Evolutionary conservation across 2,329 filamentous ascomycete genomes (phyloP).

Genomic region (Sclerotinia minor): DNA sequence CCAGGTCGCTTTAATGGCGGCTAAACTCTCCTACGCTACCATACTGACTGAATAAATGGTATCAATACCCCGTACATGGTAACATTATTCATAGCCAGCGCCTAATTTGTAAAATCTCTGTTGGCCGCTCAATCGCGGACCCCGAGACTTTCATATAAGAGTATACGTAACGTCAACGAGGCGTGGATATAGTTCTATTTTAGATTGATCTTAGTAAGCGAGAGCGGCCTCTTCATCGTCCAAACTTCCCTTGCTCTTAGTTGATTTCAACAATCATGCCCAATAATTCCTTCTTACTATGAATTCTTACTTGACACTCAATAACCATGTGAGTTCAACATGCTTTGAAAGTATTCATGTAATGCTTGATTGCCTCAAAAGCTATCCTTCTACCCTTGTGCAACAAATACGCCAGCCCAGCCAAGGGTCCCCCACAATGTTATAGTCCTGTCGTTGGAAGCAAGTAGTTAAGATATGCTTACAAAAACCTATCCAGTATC

Average conservation of each 20-base stretch:
- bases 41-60: no score
- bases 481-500: background rate
- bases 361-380: background rate
- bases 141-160: background rate
- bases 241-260: background rate
- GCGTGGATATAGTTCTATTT: background rate
- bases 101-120: constrained; percentile 4
- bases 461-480: constrained; percentile 10
- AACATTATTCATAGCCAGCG: constrained; percentile 5
- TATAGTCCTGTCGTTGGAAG: background rate
- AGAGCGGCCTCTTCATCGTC: constrained; percentile 2
- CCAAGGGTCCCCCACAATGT: constrained; percentile 3
- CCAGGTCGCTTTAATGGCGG: constrained; percentile 12
- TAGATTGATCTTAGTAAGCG: constrained; percentile 4
- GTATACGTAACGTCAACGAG: background rate
- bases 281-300: background rate
- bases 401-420: background rate
- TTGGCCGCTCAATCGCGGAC: background rate
- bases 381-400: constrained; percentile 7
- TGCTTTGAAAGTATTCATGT: background rate
- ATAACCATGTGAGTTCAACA: background rate
- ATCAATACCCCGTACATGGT: background rate
- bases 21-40: background rate
- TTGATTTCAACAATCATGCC: background rate
- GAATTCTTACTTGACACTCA: background rate